Conservation (phyloP, 441 rosid species). For the Viola pubescens region DNA sequence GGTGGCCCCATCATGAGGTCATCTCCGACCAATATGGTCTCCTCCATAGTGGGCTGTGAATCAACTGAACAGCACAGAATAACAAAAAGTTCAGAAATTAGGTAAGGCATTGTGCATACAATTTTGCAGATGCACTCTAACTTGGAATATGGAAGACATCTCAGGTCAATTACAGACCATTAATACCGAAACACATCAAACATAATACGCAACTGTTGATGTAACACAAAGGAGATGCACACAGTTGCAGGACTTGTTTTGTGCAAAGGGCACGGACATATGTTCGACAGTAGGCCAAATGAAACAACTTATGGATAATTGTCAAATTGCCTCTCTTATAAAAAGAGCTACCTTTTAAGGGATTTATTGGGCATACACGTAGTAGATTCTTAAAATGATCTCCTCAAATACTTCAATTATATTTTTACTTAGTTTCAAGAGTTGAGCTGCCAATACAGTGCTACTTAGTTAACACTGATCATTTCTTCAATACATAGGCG, state of each 20-base stretch:
- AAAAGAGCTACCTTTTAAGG: too few species aligned
- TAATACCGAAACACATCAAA: background rate
- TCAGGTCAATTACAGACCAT: background rate
- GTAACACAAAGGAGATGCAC: background rate
- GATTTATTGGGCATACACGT: too few species aligned
- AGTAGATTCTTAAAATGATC: too few species aligned
- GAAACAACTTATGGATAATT: too few species aligned
- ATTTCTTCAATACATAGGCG: too few species aligned
- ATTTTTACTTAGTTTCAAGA: too few species aligned
- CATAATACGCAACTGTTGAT: background rate
- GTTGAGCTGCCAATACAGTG: too few species aligned
- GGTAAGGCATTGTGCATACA: too few species aligned
- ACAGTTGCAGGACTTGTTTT: background rate
- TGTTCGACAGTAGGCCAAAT: background rate
- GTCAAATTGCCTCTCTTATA: too few species aligned
- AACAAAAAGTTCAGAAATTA: background rate
- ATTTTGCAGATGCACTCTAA: background rate
- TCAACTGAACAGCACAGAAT: conserved; percentile 49
- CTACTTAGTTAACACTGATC: too few species aligned
- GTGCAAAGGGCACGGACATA: background rate
- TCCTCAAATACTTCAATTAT: too few species aligned
- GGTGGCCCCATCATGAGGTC: conserved; percentile 95
- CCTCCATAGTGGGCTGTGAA: conserved; percentile 91
- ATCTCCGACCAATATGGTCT: conserved; percentile 87
- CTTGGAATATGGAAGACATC: background rate